A percentile compares a stretch with the other conserved stretches of the same genome.
Evolutionary conservation across 78 protist genomes (phyloP).

Genomic region (Pigoraptor vietnamica): DNA sequence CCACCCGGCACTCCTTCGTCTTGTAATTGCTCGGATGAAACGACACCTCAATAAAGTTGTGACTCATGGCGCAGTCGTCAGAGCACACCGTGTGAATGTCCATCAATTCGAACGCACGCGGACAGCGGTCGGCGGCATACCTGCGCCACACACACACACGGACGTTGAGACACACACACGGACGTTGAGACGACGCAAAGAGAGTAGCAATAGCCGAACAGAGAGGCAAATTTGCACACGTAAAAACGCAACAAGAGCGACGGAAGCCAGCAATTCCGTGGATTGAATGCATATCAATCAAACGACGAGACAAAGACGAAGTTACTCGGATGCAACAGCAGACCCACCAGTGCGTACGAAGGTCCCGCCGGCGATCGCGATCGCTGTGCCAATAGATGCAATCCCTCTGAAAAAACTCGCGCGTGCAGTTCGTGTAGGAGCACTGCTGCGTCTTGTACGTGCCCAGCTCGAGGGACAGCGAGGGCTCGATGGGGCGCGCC

Average conservation of each 20-base stretch:
- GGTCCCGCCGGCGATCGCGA: neutral
- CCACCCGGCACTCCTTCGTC: neutral
- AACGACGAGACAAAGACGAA: too few species aligned
- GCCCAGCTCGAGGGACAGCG: neutral
- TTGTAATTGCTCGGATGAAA: neutral
- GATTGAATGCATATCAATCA: too few species aligned
- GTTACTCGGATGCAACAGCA: too few species aligned
- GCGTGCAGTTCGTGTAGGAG: neutral
- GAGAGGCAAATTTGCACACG: neutral
- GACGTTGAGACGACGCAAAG: neutral
- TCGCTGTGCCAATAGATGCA: neutral
- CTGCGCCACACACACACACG: neutral
- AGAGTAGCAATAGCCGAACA: neutral
- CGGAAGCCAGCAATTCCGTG: too few species aligned
- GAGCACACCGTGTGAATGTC: neutral
- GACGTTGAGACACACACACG: neutral
- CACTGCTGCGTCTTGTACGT: neutral
- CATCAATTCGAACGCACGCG: neutral
- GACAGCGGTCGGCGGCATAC: neutral
- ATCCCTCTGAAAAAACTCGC: neutral
- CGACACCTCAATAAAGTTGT: neutral
- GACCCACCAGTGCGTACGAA: neutral
- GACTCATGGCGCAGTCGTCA: neutral
- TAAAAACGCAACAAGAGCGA: neutral
- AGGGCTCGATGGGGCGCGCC: too few species aligned